Conservation (phyloP, 73 alveolate species). For the Tetrahymena elliotti region DNA sequence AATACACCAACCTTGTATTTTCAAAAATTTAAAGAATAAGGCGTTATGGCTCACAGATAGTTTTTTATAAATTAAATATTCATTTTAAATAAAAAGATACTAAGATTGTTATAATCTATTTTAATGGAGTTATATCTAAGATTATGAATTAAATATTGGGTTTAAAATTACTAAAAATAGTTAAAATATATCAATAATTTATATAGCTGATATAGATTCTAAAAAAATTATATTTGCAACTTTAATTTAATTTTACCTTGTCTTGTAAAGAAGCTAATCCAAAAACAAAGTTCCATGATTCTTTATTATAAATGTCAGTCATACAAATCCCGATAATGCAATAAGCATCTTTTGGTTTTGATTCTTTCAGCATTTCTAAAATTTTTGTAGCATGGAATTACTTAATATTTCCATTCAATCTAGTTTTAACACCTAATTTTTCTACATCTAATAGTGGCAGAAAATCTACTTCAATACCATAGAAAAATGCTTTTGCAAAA, state of each 20-base stretch:
- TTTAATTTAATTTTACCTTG: not conserved
- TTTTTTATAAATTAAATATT: no score
- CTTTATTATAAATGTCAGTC: constrained; percentile 1
- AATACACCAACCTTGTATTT: not conserved
- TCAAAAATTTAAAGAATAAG: not conserved
- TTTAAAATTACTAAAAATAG: not conserved
- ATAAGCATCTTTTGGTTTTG: constrained; percentile 4
- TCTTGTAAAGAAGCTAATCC: not conserved
- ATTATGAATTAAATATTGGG: not conserved
- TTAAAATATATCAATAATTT: no score
- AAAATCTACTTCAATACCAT: constrained; percentile 3
- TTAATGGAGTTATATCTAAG: no score
- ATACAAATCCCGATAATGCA: constrained; percentile 2
- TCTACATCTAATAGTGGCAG: not conserved
- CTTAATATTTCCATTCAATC: not conserved
- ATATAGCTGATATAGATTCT: not conserved
- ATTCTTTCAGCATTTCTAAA: not conserved
- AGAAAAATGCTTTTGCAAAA: not conserved
- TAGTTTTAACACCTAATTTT: not conserved
- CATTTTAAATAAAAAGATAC: not conserved
- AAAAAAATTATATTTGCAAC: not conserved
- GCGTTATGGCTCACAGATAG: not conserved
- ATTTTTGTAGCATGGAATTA: constrained; percentile 6
- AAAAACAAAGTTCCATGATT: constrained; percentile 8
- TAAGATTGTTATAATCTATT: not conserved